Evolutionary conservation across 208 protist species (phyloP), one percentile per base, ranked within the genome.

Genomic region (Acanthamoeba castellanii): DNA sequence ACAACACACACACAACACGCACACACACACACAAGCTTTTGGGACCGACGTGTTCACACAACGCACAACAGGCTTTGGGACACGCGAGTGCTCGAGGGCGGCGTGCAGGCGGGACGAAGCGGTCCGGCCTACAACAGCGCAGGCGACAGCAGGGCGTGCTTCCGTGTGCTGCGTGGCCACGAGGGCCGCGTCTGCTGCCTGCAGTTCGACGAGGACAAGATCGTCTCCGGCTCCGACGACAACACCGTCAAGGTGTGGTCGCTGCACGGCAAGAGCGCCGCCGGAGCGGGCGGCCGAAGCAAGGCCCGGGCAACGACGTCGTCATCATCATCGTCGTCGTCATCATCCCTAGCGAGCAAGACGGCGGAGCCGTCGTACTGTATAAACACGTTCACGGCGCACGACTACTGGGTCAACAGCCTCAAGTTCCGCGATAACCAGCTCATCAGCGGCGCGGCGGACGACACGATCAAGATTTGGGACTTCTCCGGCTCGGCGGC

Each of bases 171-270:
- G 74, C 74, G 74, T 5, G 74, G 74, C 2, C 74, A 82, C 74
- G 74, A 82, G 37, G 74, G 74, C 32, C 74, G 74, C 32, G 74
- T 82, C 27, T 82, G 74, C 37, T 82, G 74, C 52, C 82, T 89
- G 20, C 82, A 89, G 82, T 89, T 89, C 66, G 82, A 89, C 37
- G 82, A 89, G n/a, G 82, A 89, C 52, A 89, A 89, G 82, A 89
- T 89, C 42, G 55, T 89, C 14, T 68, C 52, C n/a, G 82, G 82
- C 82, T 89, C 82, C 6, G 82, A 59, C 50, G 82, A 89, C 52
- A 59, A 66, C n/a, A 89, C 82, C 32, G 52, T 89, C 82, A 89
- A 89, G 82, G 68, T 76, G 32, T 82, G 74, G 74, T 82, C 74
- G 6, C 74, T 82, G 18, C 74, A 82, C 37, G 68, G 68, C 68